phyloP scores from a whole-genome alignment of 306 rosid genomes.

The Medicago lupulina region DNA sequence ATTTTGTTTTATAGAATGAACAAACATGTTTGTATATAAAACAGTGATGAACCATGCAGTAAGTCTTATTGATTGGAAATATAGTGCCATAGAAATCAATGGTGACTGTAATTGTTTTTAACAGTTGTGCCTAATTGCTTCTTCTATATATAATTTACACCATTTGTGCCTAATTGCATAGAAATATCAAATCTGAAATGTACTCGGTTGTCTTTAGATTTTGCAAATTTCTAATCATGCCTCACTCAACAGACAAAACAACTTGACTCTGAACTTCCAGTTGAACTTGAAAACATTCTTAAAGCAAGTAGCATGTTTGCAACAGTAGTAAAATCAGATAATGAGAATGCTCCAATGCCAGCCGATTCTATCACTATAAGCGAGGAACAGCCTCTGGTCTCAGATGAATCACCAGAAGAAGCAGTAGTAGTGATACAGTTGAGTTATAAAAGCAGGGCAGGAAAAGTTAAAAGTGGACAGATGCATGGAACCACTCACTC shows the following conservation, averaged over 20 bases:
- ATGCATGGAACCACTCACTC: too few species aligned
- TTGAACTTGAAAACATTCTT: constrained; percentile 61
- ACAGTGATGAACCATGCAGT: too few species aligned
- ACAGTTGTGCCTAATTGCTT: too few species aligned
- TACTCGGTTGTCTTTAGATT: constrained; percentile 25
- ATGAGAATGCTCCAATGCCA: constrained; percentile 26
- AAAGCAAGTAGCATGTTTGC: constrained; percentile 47
- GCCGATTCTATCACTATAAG: constrained; percentile 21
- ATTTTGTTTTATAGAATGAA: too few species aligned
- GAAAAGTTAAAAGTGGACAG: too few species aligned
- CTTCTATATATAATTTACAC: constrained; percentile 24
- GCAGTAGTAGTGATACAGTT: constrained; percentile 45
- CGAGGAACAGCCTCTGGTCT: constrained; percentile 40
- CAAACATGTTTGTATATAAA: too few species aligned
- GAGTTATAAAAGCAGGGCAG: too few species aligned
- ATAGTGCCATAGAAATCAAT: too few species aligned
- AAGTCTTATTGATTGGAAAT: too few species aligned
- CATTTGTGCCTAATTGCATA: constrained; percentile 27
- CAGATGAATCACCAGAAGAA: constrained; percentile 38
- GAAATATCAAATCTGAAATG: constrained; percentile 25
- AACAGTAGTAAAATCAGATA: constrained; percentile 37
- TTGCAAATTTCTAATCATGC: constrained; percentile 45
- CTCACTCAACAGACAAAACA: constrained; percentile 61
- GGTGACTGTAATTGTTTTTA: too few species aligned
- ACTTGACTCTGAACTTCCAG: constrained; percentile 67